phyloP scores from a whole-genome alignment of 176 grass and related monocot genomes.

The Pontederia crassipes region DNA sequence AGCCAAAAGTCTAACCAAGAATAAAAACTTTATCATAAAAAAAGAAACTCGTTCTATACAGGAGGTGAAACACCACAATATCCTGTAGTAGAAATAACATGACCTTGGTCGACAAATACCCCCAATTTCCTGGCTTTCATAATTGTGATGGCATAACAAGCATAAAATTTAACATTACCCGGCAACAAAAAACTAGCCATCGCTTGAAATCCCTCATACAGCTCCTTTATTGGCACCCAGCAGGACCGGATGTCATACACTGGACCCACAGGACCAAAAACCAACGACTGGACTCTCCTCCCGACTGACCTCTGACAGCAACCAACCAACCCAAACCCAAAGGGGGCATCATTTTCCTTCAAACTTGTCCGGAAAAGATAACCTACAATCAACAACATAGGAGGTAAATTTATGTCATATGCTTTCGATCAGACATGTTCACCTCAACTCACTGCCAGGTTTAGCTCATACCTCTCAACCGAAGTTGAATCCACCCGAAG shows the following conservation, averaged over 20 bases:
- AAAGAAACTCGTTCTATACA: background rate
- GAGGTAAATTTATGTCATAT: background rate
- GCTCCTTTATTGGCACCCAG: too few relatives aligned
- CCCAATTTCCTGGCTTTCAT: background rate
- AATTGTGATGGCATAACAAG: background rate
- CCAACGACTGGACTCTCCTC: too few relatives aligned
- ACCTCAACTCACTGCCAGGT: too few relatives aligned
- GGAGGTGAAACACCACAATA: background rate
- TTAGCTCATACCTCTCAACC: slow-evolving; percentile 21
- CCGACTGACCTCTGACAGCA: background rate
- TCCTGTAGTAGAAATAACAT: background rate
- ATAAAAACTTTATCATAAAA: background rate
- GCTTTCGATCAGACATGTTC: background rate
- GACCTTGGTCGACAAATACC: background rate
- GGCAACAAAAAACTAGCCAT: too few relatives aligned
- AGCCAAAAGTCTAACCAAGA: background rate
- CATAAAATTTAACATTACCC: too few relatives aligned
- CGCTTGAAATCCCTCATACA: too few relatives aligned
- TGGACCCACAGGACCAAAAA: too few relatives aligned
- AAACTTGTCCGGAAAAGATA: background rate
- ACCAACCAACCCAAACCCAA: background rate
- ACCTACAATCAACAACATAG: background rate
- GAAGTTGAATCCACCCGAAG: slow-evolving; percentile 60
- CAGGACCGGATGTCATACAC: too few relatives aligned
- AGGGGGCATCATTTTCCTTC: too few relatives aligned